Percentiles rank a stretch among this genome's conserved stretches.
Evolutionary conservation across 129 eudicot species (phyloP).

Genomic region (Flaveria robusta): DNA sequence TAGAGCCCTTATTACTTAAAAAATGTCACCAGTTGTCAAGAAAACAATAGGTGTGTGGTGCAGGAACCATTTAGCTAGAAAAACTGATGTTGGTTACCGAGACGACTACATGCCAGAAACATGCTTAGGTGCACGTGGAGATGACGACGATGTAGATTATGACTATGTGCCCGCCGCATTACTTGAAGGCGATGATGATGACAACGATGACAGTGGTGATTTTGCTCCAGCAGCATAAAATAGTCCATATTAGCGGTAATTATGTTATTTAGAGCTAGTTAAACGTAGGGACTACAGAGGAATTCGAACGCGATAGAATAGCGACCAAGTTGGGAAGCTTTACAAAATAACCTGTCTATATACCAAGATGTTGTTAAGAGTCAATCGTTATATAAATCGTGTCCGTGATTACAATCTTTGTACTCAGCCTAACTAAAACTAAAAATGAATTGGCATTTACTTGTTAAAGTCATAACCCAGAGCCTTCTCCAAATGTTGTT

Average conservation of each 20-base stretch:
- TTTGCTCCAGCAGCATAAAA: constrained; percentile 23
- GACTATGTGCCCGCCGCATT: constrained; percentile 47
- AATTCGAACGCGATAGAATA: not conserved
- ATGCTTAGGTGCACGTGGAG: constrained; percentile 30
- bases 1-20: not conserved
- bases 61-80: constrained; percentile 26
- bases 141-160: constrained; percentile 40
- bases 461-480: too few species aligned
- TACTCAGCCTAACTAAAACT: too few species aligned
- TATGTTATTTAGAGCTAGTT: not conserved
- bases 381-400: too few species aligned
- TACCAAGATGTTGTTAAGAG: too few species aligned
- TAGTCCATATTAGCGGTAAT: not conserved
- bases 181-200: not conserved
- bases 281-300: too few species aligned
- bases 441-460: too few species aligned
- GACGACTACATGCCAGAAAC: constrained; percentile 21
- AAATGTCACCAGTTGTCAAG: constrained; percentile 33
- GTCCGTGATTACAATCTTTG: too few species aligned
- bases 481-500: too few species aligned
- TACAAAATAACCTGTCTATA: too few species aligned
- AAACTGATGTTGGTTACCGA: constrained; percentile 31
- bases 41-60: constrained; percentile 13
- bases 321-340: too few species aligned
- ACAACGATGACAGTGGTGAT: not conserved